Evolutionary conservation across 495 filamentous ascomycete species (phyloP).

Genomic region (Pyrenula massariospora): DNA sequence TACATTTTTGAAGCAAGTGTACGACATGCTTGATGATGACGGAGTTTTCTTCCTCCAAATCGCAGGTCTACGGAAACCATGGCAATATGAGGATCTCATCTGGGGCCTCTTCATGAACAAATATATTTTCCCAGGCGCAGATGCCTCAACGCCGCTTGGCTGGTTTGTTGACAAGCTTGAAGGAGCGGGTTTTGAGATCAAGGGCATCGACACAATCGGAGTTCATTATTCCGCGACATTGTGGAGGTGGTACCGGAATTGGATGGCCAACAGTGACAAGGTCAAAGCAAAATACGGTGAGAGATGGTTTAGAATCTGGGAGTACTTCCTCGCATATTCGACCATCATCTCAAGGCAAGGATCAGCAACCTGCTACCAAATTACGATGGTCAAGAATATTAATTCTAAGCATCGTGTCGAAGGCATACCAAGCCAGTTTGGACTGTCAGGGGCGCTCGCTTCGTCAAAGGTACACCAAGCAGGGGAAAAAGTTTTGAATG

Average conservation of each 20-base stretch:
- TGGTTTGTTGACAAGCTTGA: conserved; percentile 55
- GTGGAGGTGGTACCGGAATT: conserved; percentile 99
- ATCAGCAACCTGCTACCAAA: conserved; percentile 89
- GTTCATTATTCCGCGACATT: conserved; percentile 96
- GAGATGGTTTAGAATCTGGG: conserved; percentile 97
- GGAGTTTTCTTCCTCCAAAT: conserved; percentile 65
- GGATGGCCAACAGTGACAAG: conserved; percentile 92
- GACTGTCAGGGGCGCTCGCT: conserved; percentile 57
- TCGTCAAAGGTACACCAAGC: conserved; percentile 9
- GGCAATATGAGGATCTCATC: conserved; percentile 66
- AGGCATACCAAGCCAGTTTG: conserved; percentile 66
- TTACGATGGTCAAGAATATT: conserved; percentile 92
- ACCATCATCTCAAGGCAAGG: conserved; percentile 93
- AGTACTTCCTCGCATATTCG: conserved; percentile 90
- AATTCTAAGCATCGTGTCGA: conserved; percentile 93
- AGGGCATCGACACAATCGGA: conserved; percentile 69
- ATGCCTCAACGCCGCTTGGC: conserved; percentile 54
- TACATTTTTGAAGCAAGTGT: conserved; percentile 49
- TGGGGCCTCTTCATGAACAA: conserved; percentile 74
- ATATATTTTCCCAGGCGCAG: conserved; percentile 62
- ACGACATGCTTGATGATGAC: conserved; percentile 61
- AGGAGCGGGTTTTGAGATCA: conserved; percentile 51
- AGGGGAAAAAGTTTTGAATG: conserved; percentile 6
- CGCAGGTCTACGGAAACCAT: conserved; percentile 54
- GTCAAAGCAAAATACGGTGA: conserved; percentile 91